phyloP scores from a whole-genome alignment of 768 basidiomycete species.

The Mycena amicta region DNA sequence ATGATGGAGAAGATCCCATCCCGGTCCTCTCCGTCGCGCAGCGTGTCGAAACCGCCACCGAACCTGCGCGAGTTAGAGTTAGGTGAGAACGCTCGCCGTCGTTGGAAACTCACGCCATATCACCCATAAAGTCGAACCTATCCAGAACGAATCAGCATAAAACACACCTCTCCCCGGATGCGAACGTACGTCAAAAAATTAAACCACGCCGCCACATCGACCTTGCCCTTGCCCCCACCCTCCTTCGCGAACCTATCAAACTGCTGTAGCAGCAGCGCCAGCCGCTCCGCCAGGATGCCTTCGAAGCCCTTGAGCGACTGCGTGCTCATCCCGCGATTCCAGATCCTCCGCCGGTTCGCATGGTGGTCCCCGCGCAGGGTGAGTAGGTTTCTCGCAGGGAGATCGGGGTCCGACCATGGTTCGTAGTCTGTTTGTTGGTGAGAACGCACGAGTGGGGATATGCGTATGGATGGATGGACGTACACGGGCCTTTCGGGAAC shows the following conservation, averaged over 20 bases:
- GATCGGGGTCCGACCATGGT: not conserved
- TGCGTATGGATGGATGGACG: too few relatives aligned
- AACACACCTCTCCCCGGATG: too few relatives aligned
- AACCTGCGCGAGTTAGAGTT: slow-evolving; percentile 1
- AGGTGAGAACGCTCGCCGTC: slow-evolving; percentile 9
- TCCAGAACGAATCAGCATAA: too few relatives aligned
- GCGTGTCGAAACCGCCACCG: slow-evolving; percentile 30
- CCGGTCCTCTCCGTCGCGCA: slow-evolving; percentile 43
- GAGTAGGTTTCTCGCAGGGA: not conserved
- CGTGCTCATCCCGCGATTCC: slow-evolving; percentile 51
- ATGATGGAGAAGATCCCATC: slow-evolving; percentile 48
- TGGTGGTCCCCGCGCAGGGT: slow-evolving; percentile 30
- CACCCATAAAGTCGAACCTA: too few relatives aligned
- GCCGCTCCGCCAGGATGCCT: slow-evolving; percentile 36
- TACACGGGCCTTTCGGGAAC: slow-evolving; percentile 13
- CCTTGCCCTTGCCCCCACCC: slow-evolving; percentile 25
- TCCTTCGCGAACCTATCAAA: slow-evolving; percentile 28
- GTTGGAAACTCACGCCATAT: slow-evolving; percentile 36
- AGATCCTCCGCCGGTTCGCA: slow-evolving; percentile 43
- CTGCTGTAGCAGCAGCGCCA: slow-evolving; percentile 39
- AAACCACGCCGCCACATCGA: slow-evolving; percentile 38
- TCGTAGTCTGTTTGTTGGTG: slow-evolving; percentile 2
- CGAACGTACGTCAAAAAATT: slow-evolving; percentile 45
- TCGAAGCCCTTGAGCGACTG: slow-evolving; percentile 50
- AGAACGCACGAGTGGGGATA: not conserved